Conservation (phyloP, 202 grass and related monocot species). For the Zizania palustris region DNA sequence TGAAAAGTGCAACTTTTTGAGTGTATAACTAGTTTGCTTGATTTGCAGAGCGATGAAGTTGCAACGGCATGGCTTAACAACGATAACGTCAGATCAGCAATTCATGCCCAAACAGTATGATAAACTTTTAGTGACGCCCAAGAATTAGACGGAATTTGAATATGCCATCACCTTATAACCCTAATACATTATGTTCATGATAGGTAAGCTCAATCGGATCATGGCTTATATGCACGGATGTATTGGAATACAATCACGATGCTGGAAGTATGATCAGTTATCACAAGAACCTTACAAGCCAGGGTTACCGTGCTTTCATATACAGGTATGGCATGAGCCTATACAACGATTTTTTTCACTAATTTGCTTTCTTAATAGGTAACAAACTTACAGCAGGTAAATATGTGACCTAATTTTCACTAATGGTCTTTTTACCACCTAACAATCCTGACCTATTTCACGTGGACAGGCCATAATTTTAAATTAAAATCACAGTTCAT, state of each 20-base stretch:
- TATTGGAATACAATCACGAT: slow-evolving; percentile 57
- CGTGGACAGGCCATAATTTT: no score
- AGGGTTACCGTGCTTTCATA: slow-evolving; percentile 82
- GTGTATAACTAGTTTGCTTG: slow-evolving; percentile 18
- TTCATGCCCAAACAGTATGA: slow-evolving; percentile 85
- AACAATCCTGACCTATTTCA: no score
- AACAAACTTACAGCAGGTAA: no score
- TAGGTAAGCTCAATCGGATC: slow-evolving; percentile 64
- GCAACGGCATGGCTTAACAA: slow-evolving; percentile 85
- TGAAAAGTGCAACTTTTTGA: no score
- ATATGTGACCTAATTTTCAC: neutral
- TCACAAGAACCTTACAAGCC: slow-evolving; percentile 82
- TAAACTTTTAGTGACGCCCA: neutral
- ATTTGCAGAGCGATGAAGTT: slow-evolving; percentile 79
- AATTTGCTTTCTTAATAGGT: neutral
- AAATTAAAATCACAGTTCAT: no score
- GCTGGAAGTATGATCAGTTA: slow-evolving; percentile 93
- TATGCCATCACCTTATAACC: slow-evolving; percentile 3
- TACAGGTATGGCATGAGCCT: slow-evolving; percentile 56
- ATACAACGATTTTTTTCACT: slow-evolving; percentile 2
- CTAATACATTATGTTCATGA: slow-evolving; percentile 25
- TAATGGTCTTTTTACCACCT: neutral
- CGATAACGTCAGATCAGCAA: slow-evolving; percentile 76
- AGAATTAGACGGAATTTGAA: slow-evolving; percentile 20
- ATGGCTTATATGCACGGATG: slow-evolving; percentile 64